phyloP scores from a whole-genome alignment of 2,329 filamentous ascomycete genomes.

The Aspergillus oerlinghausenensis region DNA sequence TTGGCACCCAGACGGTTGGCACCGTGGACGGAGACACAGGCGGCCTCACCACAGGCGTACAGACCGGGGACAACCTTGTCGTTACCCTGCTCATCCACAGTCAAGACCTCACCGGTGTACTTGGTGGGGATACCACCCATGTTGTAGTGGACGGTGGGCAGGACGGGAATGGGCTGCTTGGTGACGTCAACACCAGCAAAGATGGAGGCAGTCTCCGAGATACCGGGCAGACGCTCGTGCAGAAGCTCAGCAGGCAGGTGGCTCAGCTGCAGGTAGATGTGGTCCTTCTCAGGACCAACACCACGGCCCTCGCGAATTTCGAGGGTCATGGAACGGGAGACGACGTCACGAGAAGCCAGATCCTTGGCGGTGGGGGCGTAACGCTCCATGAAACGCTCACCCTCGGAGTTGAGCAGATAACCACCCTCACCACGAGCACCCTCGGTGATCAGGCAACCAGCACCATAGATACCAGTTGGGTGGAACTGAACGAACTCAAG shows the following conservation, averaged over 20 bases:
- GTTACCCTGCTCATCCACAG: slow-evolving; percentile 76
- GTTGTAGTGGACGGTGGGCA: slow-evolving; percentile 98
- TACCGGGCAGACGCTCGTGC: slow-evolving; percentile 94
- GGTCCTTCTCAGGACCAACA: slow-evolving; percentile 94
- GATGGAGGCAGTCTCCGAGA: slow-evolving; percentile 96
- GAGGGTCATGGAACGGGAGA: slow-evolving; percentile 96
- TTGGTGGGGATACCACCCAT: slow-evolving; percentile 99
- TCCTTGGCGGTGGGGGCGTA: slow-evolving; percentile 98
- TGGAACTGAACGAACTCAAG: slow-evolving; percentile 99
- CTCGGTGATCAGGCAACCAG: slow-evolving; percentile 96
- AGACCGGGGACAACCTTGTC: slow-evolving; percentile 93
- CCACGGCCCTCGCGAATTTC: slow-evolving; percentile 97
- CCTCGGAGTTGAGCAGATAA: slow-evolving; percentile 94
- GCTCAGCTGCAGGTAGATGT: slow-evolving; percentile 97
- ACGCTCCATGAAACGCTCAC: slow-evolving; percentile 98
- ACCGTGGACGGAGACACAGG: slow-evolving; percentile 95
- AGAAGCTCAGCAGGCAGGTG: slow-evolving; percentile 89
- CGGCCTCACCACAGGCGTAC: slow-evolving; percentile 94
- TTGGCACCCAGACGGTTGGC: slow-evolving; percentile 97
- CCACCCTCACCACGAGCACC: slow-evolving; percentile 97
- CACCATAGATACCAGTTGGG: slow-evolving; percentile 97
- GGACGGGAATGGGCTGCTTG: slow-evolving; percentile 93
- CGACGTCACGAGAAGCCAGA: slow-evolving; percentile 91
- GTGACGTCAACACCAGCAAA: slow-evolving; percentile 95
- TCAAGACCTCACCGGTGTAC: slow-evolving; percentile 94